Percentiles rank a stretch among this genome's conserved stretches.
Evolutionary conservation across 805 yeast species (phyloP).

Genomic region (Wickerhamomyces queroliae): DNA sequence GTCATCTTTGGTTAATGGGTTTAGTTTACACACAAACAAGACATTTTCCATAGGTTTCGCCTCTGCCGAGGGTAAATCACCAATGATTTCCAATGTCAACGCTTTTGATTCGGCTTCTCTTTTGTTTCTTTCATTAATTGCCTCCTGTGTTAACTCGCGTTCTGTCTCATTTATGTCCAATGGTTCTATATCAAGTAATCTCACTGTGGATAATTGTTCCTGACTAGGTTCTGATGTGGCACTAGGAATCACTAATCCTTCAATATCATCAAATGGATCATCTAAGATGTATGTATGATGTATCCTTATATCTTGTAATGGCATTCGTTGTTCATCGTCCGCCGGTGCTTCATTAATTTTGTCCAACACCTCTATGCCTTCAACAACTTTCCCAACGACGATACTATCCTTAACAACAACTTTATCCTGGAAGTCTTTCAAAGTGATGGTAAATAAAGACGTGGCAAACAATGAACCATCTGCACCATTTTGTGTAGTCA

Average conservation of each 20-base stretch:
- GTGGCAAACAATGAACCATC: slow-evolving; percentile 19
- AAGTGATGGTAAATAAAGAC: slow-evolving; percentile 32
- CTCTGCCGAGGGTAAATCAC: slow-evolving; percentile 54
- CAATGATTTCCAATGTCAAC: slow-evolving; percentile 55
- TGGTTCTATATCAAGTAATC: slow-evolving; percentile 20
- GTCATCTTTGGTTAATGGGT: slow-evolving; percentile 53
- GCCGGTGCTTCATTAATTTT: slow-evolving; percentile 32
- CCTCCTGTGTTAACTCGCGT: slow-evolving; percentile 22
- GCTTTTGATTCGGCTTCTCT: slow-evolving; percentile 46
- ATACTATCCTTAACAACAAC: slow-evolving; percentile 10
- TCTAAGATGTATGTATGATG: slow-evolving; percentile 43
- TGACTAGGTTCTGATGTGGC: slow-evolving; percentile 32
- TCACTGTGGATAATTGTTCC: slow-evolving; percentile 26
- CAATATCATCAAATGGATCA: slow-evolving; percentile 45
- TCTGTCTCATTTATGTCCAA: slow-evolving; percentile 17
- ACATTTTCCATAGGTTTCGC: slow-evolving; percentile 57
- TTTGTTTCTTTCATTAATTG: slow-evolving; percentile 20
- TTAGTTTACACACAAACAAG: slow-evolving; percentile 57
- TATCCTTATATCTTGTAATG: slow-evolving; percentile 45
- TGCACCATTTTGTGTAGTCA: slow-evolving; percentile 12
- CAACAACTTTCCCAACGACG: slow-evolving; percentile 46
- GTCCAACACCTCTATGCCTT: slow-evolving; percentile 43
- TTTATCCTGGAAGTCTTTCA: slow-evolving; percentile 23
- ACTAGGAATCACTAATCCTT: slow-evolving; percentile 17
- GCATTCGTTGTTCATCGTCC: slow-evolving; percentile 35